Percentiles rank a stretch among this genome's conserved stretches.
Evolutionary conservation across 805 yeast species (phyloP).

Genomic region (Lipomyces lipofer): DNA sequence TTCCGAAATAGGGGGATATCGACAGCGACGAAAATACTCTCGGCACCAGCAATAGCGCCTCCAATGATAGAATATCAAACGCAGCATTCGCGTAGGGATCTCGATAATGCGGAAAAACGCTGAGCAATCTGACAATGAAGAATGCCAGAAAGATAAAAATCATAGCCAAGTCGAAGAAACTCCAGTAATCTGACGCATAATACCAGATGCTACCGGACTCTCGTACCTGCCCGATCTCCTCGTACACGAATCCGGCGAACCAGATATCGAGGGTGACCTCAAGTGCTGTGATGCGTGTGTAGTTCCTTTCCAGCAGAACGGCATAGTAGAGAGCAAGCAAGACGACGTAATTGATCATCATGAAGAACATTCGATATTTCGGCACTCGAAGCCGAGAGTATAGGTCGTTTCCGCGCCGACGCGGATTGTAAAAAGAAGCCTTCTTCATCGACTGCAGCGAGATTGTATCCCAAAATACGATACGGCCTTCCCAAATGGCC

Average conservation of each 20-base stretch:
- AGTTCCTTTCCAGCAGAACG: conserved; percentile 31
- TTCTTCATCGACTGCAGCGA: conserved; percentile 33
- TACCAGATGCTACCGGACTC: conserved; percentile 37
- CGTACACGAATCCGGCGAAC: conserved; percentile 89
- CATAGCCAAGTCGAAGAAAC: conserved; percentile 36
- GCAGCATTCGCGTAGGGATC: conserved; percentile 31
- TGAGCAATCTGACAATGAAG: conserved; percentile 28
- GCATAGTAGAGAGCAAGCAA: conserved; percentile 36
- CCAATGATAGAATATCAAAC: conserved; percentile 37
- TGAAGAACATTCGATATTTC: conserved; percentile 36
- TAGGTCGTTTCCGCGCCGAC: conserved; percentile 27
- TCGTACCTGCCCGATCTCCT: conserved; percentile 65
- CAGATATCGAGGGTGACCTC: conserved; percentile 65
- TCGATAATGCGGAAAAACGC: conserved; percentile 16
- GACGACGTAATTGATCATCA: conserved; percentile 37
- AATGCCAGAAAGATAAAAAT: conserved; percentile 32
- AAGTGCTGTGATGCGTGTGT: conserved; percentile 22
- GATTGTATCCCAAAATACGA: conserved; percentile 41
- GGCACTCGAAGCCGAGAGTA: conserved; percentile 41
- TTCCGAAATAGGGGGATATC: conserved; percentile 40
- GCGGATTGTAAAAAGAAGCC: conserved; percentile 32
- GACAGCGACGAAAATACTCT: conserved; percentile 38
- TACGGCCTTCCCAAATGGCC: conserved; percentile 39
- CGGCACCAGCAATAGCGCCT: conserved; percentile 39
- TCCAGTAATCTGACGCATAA: conserved; percentile 38